Evolutionary conservation across 371 early-diverging fungal genomes (phyloP).

Genomic region (Mortierella sp.): DNA sequence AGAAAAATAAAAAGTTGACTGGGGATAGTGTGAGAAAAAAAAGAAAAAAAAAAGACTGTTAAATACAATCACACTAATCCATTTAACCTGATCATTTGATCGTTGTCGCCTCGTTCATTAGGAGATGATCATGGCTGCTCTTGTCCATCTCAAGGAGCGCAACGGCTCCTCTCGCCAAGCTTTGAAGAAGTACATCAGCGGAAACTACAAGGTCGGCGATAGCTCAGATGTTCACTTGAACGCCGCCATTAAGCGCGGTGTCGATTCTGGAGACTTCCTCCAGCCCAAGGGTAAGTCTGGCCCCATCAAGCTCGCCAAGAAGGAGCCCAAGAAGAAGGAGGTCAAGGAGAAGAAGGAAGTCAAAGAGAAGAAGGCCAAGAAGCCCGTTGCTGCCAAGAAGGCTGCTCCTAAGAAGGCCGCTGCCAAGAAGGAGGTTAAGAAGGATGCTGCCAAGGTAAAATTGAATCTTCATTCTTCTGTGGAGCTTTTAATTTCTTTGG

Average conservation of each 20-base stretch:
- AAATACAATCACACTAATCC: background rate
- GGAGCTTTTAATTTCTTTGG: too few relatives aligned
- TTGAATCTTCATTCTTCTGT: too few relatives aligned
- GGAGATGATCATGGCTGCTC: conserved; percentile 74
- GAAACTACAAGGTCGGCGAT: conserved; percentile 78
- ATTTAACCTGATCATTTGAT: background rate
- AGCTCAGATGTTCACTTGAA: conserved; percentile 75
- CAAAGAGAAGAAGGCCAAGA: conserved; percentile 60
- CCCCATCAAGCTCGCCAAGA: conserved; percentile 79
- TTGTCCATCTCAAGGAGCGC: conserved; percentile 80
- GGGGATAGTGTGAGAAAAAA: background rate
- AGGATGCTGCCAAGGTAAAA: conserved; percentile 51
- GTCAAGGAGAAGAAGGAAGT: conserved; percentile 62
- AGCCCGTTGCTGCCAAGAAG: conserved; percentile 58
- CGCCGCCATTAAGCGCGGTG: conserved; percentile 84
- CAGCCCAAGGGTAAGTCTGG: conserved; percentile 84
- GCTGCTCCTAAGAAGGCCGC: conserved; percentile 54
- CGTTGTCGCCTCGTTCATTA: conserved; percentile 12
- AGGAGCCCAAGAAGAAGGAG: conserved; percentile 68
- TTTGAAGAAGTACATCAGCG: conserved; percentile 86
- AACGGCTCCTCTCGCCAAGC: conserved; percentile 84
- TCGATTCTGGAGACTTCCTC: conserved; percentile 71
- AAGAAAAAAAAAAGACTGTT: background rate
- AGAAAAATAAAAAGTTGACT: background rate
- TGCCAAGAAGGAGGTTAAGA: conserved; percentile 59